phyloP scores from a whole-genome alignment of 2,329 filamentous ascomycete species.

The Diaporthe sp. region DNA sequence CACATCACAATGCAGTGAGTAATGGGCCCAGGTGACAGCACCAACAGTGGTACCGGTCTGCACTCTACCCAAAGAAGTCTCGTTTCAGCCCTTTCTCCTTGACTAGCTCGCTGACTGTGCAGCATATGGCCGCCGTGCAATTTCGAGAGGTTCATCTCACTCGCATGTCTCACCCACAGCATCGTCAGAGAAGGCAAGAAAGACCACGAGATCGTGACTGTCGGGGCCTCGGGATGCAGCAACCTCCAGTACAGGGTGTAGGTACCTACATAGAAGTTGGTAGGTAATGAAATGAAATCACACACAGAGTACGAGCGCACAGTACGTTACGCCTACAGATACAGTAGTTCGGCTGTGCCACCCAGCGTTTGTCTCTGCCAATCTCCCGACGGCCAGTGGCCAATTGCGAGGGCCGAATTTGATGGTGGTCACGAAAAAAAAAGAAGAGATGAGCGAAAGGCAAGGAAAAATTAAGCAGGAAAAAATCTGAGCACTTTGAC shows the following conservation, averaged over 20 bases:
- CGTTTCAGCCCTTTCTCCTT: background rate
- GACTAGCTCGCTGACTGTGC: conserved; percentile 1
- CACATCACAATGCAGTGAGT: background rate
- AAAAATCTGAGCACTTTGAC: conserved; percentile 27
- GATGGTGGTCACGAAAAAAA: background rate
- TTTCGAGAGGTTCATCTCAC: conserved; percentile 5
- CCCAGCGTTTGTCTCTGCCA: conserved; percentile 5
- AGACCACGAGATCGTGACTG: background rate
- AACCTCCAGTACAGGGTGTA: too few relatives aligned
- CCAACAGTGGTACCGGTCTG: conserved; percentile 9
- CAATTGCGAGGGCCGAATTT: background rate
- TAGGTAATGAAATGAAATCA: conserved; percentile 9
- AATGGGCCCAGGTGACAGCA: conserved; percentile 21
- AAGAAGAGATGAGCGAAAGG: background rate
- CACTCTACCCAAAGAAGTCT: conserved; percentile 9
- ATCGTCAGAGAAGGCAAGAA: background rate
- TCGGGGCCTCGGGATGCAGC: background rate
- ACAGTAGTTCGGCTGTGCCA: conserved; percentile 24
- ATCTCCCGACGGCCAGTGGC: conserved; percentile 6
- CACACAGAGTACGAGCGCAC: background rate
- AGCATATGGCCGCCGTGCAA: background rate
- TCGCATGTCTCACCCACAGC: conserved; percentile 21
- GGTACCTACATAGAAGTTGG: background rate
- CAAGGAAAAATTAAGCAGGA: background rate
- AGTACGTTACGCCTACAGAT: background rate